Base-by-base conservation (phyloP, 176 grass and related monocot genomes). In the Aegilops speltoides region DNA sequence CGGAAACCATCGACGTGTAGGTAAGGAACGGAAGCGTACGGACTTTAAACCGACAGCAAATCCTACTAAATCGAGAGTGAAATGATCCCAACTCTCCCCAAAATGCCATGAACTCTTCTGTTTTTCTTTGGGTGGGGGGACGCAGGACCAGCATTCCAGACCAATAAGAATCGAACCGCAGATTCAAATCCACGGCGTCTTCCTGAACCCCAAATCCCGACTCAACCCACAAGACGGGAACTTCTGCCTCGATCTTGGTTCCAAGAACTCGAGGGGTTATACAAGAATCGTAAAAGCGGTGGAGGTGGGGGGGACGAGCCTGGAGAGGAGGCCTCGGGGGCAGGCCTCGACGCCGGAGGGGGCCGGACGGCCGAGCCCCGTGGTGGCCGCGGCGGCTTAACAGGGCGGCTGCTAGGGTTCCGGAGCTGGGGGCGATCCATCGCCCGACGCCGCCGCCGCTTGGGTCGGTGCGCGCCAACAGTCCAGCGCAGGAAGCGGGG, bases 361-460 rank as follows among this genome's bases (percentile, higher is more conserved):
- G 20, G 41, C 15, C 26, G 65, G 33, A 80, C 68, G 80, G 25
- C 19, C 7, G 5, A 13, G 22, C 41, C 75, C 10, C 67, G 43
- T 22, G 75, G 80, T 12, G 64, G 84, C 9, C 66, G 73, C 7
- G 75, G 81, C 9, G 85, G 76, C 81, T 84, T 91, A 17, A 84
- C 32, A 20, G 84, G 17, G 57, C 81, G 60, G 61, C 11, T 61
- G 61, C 48, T 81, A 91, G 81, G 89, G 61, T 91, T 87, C 81
- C 60, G 61, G 48, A n/a, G 81, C 22, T 26, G 84, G 40, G 82
- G 85, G 7, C 89, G 68, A 32, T 91, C 89, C 89, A 91, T 91
- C 81, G 10, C 28, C 76, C 85, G 3, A 13, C 81, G 68, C 20
- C 79, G 82, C 69, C 38, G 80, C 75, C 41, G 79, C 23, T 25